These are phyloP conservation scores for Annulohypoxylon stygium DNA, from an alignment of 495 filamentous ascomycete species.

Conservation along the genomic window DNA sequence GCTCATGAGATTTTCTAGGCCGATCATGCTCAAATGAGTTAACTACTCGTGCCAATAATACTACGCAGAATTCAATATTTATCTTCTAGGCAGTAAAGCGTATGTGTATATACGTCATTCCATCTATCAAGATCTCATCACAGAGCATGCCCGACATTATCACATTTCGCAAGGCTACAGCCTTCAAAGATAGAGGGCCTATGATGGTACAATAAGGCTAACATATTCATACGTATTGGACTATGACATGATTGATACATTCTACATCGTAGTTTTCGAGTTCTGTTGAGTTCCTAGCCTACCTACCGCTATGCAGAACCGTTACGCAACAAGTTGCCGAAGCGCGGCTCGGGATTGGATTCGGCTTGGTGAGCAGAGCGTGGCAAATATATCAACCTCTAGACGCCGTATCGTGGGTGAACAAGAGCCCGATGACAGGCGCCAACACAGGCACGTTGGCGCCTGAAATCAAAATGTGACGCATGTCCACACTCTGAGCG, in stretches of 20 bases:
- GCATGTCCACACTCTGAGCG: slow-evolving; percentile 22
- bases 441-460: slow-evolving; percentile 8
- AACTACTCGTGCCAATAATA: neutral
- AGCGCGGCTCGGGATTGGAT: slow-evolving; percentile 12
- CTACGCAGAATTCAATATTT: neutral
- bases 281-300: too few relatives aligned
- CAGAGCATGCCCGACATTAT: neutral
- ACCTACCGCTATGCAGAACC: neutral
- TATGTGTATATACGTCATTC: neutral
- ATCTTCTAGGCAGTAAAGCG: neutral
- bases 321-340: slow-evolving; percentile 7
- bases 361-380: slow-evolving; percentile 11
- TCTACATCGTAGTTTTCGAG: neutral
- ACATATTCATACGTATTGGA: neutral
- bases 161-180: neutral
- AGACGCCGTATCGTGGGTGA: slow-evolving; percentile 8
- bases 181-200: neutral
- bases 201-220: neutral
- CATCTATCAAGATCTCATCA: neutral
- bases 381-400: slow-evolving; percentile 5
- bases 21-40: neutral
- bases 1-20: neutral
- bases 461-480: slow-evolving; percentile 38
- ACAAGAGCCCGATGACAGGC: slow-evolving; percentile 6
- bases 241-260: neutral